phyloP scores from a whole-genome alignment of 257 asterid species.

The Agastache rugosa region DNA sequence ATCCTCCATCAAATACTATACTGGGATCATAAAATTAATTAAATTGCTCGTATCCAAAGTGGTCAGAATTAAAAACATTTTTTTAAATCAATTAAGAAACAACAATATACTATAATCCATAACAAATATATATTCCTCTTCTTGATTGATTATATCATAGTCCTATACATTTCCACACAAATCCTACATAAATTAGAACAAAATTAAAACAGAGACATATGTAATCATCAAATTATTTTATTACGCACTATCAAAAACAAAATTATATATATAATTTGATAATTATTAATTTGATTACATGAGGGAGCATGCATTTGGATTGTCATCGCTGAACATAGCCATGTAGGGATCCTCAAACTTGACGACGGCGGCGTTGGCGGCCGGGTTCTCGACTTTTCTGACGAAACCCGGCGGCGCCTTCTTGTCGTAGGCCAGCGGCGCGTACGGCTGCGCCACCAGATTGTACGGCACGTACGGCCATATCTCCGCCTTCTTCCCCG shows the following conservation, averaged over 20 bases:
- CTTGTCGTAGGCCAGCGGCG: constrained; percentile 76
- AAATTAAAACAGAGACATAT: not conserved
- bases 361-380: constrained; percentile 34
- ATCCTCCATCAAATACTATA: too few relatives aligned
- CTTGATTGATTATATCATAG: not conserved
- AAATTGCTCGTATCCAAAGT: too few relatives aligned
- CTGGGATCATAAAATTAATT: too few relatives aligned
- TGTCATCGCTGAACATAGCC: constrained; percentile 82
- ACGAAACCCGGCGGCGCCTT: constrained; percentile 90
- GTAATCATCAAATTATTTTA: not conserved
- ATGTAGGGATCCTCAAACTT: constrained; percentile 72
- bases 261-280: not conserved
- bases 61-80: too few relatives aligned
- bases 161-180: constrained; percentile 12
- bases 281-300: constrained; percentile 55
- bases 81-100: too few relatives aligned
- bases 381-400: constrained; percentile 56
- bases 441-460: constrained; percentile 88
- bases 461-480: constrained; percentile 94
- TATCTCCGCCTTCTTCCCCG: constrained; percentile 87
- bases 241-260: not conserved
- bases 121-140: not conserved
- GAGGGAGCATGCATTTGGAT: constrained; percentile 83
- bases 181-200: not conserved
- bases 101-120: not conserved